Conservation (phyloP, 352 stramenopile genomes). For the Phytophthora litchii region DNA sequence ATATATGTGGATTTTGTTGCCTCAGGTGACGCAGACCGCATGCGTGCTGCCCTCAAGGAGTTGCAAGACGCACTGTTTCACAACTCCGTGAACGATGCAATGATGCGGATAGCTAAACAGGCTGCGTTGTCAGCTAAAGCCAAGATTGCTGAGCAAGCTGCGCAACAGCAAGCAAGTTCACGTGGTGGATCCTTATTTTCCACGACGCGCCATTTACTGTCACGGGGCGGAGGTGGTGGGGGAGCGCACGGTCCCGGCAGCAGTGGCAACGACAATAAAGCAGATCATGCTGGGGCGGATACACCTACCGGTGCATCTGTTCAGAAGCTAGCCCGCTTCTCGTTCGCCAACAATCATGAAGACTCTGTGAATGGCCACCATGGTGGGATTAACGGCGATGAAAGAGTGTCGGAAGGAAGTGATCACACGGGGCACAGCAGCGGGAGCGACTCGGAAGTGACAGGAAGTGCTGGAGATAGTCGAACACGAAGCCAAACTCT, state of each 20-base stretch:
- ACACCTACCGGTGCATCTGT: constrained; percentile 64
- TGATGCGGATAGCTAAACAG: constrained; percentile 84
- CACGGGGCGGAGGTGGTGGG: constrained; percentile 35
- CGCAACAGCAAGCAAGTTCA: constrained; percentile 67
- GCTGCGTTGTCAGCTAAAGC: constrained; percentile 80
- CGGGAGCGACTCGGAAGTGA: constrained; percentile 49
- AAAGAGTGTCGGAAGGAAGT: constrained; percentile 43
- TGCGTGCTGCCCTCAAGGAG: constrained; percentile 58
- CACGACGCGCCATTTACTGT: constrained; percentile 76
- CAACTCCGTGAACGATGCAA: constrained; percentile 76
- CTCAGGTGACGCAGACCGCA: constrained; percentile 55
- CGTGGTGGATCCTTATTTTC: constrained; percentile 69
- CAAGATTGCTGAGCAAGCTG: constrained; percentile 80
- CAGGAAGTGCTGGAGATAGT: constrained; percentile 16
- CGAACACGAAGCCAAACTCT: constrained; percentile 23
- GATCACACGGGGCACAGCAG: constrained; percentile 50
- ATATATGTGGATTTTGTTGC: constrained; percentile 49
- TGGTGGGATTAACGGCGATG: constrained; percentile 42
- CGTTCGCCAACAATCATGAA: constrained; percentile 44
- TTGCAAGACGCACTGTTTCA: constrained; percentile 76
- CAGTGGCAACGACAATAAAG: constrained; percentile 34
- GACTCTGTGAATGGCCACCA: constrained; percentile 36
- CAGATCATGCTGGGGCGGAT: constrained; percentile 36
- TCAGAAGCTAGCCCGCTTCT: constrained; percentile 55
- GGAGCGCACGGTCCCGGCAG: constrained; percentile 25